phyloP scores from a whole-genome alignment of 352 stramenopile species.

The Phytophthora vignae region DNA sequence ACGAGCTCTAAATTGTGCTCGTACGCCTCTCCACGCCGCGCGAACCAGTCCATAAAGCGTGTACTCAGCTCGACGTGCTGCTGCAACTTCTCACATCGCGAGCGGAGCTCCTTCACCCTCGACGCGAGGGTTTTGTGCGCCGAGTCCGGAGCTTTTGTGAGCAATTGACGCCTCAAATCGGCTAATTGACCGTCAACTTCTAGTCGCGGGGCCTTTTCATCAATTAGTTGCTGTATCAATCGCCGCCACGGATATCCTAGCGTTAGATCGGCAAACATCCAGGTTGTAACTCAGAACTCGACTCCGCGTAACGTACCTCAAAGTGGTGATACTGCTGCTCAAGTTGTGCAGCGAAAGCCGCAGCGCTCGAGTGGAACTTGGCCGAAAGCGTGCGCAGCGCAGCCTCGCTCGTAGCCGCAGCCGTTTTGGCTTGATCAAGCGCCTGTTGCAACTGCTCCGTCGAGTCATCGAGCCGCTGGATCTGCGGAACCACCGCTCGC shows the following conservation, averaged over 20 bases:
- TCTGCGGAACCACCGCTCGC: conserved; percentile 15
- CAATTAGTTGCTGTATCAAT: conserved; percentile 24
- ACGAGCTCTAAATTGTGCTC: conserved; percentile 78
- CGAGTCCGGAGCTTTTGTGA: conserved; percentile 20
- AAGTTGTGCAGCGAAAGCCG: conserved; percentile 32
- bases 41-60: conserved; percentile 83
- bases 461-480: conserved; percentile 22
- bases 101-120: conserved; percentile 19
- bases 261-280: neutral
- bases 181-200: conserved; percentile 27
- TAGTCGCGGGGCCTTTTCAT: conserved; percentile 26
- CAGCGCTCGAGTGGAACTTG: conserved; percentile 44
- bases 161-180: conserved; percentile 29
- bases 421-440: conserved; percentile 26
- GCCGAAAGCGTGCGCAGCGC: conserved; percentile 41
- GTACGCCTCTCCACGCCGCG: conserved; percentile 67
- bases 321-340: conserved; percentile 40
- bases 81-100: conserved; percentile 41
- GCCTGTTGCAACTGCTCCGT: conserved; percentile 30
- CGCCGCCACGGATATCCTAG: neutral
- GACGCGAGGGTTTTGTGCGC: conserved; percentile 25
- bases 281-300: neutral
- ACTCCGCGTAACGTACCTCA: conserved; percentile 26
- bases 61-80: conserved; percentile 61
- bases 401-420: conserved; percentile 31